These are phyloP conservation scores for Heterobasidion occidentale DNA, from an alignment of 1,284 basidiomycete species.

Conservation along the genomic window DNA sequence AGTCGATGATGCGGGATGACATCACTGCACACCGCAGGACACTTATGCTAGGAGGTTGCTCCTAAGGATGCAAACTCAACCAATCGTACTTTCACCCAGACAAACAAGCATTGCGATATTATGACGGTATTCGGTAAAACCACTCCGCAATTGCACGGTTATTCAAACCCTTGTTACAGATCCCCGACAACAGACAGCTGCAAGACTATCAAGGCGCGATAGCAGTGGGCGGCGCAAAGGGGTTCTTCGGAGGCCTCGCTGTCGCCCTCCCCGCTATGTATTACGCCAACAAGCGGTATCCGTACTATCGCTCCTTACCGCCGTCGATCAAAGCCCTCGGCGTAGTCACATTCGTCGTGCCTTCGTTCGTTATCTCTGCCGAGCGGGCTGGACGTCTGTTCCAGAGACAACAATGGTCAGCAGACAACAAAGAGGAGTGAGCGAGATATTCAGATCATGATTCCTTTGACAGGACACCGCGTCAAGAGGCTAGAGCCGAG, in stretches of 20 bases:
- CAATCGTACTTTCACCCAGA: no score
- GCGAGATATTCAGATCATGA: no score
- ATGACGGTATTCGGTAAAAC: no score
- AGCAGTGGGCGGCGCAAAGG: slow-evolving; percentile 58
- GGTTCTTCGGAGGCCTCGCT: slow-evolving; percentile 42
- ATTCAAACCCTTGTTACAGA: not conserved
- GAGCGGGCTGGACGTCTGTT: slow-evolving; percentile 75
- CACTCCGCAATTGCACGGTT: no score
- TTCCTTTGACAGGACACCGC: not conserved
- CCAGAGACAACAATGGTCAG: slow-evolving; percentile 64
- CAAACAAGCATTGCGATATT: no score
- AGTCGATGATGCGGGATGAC: no score
- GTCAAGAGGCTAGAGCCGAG: slow-evolving; percentile 29
- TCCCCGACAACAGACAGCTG: slow-evolving; percentile 7
- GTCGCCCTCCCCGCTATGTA: slow-evolving; percentile 52
- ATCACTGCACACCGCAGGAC: no score
- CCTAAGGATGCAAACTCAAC: no score
- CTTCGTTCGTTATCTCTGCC: slow-evolving; percentile 65
- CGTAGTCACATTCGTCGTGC: slow-evolving; percentile 59
- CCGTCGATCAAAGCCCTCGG: slow-evolving; percentile 72
- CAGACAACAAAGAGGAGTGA: no score
- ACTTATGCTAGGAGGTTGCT: no score
- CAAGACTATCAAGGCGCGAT: slow-evolving; percentile 47
- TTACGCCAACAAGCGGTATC: slow-evolving; percentile 45
- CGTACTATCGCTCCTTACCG: slow-evolving; percentile 65